Percentiles rank a stretch among this genome's conserved stretches.
These are phyloP conservation scores for Triglochin maritima DNA, from an alignment of 106 monocot genomes.

Conservation along the genomic window DNA sequence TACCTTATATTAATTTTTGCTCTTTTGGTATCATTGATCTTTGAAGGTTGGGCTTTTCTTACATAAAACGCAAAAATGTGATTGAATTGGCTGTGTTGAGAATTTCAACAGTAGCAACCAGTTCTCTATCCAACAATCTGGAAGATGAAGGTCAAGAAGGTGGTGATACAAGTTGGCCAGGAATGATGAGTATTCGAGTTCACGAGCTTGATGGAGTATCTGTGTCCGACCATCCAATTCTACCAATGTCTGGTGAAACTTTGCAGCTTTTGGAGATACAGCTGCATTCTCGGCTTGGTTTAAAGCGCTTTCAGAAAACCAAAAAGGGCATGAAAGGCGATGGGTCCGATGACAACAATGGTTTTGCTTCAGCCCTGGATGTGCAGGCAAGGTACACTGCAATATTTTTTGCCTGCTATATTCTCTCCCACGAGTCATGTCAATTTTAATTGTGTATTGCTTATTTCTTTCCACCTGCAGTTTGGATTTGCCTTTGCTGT, in stretches of 20 bases:
- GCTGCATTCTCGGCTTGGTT: constrained; percentile 80
- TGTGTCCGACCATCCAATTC: constrained; percentile 79
- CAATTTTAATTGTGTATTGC: background rate
- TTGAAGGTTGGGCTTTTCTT: constrained; percentile 76
- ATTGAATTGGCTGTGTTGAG: constrained; percentile 81
- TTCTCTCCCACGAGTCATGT: background rate
- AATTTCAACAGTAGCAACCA: constrained; percentile 43
- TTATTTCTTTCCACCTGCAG: constrained; percentile 26
- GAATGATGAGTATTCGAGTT: constrained; percentile 97
- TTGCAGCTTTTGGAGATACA: constrained; percentile 90
- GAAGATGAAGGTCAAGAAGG: constrained; percentile 48
- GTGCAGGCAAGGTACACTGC: constrained; percentile 38
- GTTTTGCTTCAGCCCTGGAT: constrained; percentile 39
- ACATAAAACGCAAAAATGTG: constrained; percentile 82
- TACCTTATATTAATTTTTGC: background rate
- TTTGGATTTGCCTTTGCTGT: constrained; percentile 84
- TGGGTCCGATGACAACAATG: constrained; percentile 94
- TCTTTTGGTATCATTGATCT: background rate
- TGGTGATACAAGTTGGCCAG: constrained; percentile 71
- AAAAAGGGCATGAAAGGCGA: constrained; percentile 81
- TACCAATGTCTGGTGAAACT: constrained; percentile 74
- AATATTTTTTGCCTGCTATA: background rate
- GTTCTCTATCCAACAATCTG: constrained; percentile 9
- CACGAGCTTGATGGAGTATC: constrained; percentile 94
- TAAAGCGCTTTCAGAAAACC: constrained; percentile 72